Conservation (phyloP, 2,329 filamentous ascomycete species). For the Clonostachys sp. region DNA sequence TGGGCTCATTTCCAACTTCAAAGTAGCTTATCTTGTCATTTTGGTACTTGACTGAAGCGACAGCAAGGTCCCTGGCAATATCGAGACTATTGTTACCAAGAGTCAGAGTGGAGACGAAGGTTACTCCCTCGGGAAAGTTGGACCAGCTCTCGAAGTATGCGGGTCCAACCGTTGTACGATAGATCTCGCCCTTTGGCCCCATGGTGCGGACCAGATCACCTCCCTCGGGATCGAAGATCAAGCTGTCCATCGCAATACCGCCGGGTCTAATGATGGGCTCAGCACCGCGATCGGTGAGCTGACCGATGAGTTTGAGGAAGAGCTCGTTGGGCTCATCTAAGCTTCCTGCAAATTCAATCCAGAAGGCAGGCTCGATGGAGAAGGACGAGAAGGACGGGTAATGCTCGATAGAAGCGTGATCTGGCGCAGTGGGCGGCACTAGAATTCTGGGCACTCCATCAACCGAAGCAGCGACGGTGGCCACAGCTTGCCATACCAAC, state of each 20-base stretch:
- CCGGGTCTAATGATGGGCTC: conserved; percentile 8
- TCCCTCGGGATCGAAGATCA: conserved; percentile 8
- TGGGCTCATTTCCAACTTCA: conserved; percentile 10
- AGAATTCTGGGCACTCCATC: no score
- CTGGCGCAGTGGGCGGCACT: no score
- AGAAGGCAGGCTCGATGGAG: conserved; percentile 10
- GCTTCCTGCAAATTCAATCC: conserved; percentile 10
- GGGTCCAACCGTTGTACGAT: no score
- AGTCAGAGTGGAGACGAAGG: conserved; percentile 10
- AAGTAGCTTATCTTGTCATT: conserved; percentile 7
- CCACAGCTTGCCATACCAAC: no score
- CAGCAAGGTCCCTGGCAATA: conserved; percentile 7
- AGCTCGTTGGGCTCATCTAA: conserved; percentile 6
- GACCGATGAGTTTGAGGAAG: conserved; percentile 5
- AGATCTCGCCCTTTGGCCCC: conserved; percentile 3
- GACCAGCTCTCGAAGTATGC: no score
- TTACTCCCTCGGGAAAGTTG: conserved; percentile 7
- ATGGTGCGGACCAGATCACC: conserved; percentile 8
- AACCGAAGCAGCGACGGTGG: no score
- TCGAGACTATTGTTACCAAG: conserved; percentile 10
- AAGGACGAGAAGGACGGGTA: conserved; percentile 8
- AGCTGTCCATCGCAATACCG: conserved; percentile 11
- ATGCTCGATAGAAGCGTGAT: conserved; percentile 7
- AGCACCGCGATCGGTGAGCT: conserved; percentile 6
- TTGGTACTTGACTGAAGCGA: conserved; percentile 6